Conservation (phyloP, 345 rosid genomes). For the Diplotaxis tenuifolia region DNA sequence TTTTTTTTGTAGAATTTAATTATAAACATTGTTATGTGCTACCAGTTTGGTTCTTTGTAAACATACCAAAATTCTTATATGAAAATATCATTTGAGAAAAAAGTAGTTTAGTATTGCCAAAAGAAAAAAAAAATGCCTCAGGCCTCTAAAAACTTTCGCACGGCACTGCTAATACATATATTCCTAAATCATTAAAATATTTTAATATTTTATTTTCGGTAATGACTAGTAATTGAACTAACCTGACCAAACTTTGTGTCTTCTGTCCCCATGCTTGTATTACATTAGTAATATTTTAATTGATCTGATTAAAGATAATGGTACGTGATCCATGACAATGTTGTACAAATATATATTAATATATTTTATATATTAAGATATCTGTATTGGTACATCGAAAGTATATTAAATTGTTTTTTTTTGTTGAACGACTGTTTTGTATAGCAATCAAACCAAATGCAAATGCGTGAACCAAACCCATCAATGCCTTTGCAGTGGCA, state of each 20-base stretch:
- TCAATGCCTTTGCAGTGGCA: constrained; percentile 26
- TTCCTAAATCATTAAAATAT: not conserved
- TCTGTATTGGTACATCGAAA: not conserved
- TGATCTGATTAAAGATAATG: constrained; percentile 16
- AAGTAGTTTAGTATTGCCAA: too few relatives aligned
- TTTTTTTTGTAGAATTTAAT: too few relatives aligned
- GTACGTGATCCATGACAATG: constrained; percentile 35
- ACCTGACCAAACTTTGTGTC: constrained; percentile 35
- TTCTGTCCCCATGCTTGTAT: constrained; percentile 17
- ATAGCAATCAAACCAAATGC: constrained; percentile 10
- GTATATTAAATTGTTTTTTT: not conserved
- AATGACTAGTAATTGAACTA: constrained; percentile 28
- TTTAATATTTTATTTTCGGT: not conserved
- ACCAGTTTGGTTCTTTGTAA: too few relatives aligned
- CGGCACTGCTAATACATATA: constrained; percentile 1
- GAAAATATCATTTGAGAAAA: too few relatives aligned
- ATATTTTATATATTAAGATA: not conserved
- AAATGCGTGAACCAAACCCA: constrained; percentile 34
- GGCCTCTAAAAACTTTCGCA: too few relatives aligned
- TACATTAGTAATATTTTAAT: not conserved
- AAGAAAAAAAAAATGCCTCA: too few relatives aligned
- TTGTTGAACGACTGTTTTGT: constrained; percentile 15
- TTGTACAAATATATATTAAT: constrained; percentile 3
- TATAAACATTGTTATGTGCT: too few relatives aligned
- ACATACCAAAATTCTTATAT: too few relatives aligned